Base-by-base conservation (phyloP, 164 flowering plant genomes). In the Nymphaea thermarum region DNA sequence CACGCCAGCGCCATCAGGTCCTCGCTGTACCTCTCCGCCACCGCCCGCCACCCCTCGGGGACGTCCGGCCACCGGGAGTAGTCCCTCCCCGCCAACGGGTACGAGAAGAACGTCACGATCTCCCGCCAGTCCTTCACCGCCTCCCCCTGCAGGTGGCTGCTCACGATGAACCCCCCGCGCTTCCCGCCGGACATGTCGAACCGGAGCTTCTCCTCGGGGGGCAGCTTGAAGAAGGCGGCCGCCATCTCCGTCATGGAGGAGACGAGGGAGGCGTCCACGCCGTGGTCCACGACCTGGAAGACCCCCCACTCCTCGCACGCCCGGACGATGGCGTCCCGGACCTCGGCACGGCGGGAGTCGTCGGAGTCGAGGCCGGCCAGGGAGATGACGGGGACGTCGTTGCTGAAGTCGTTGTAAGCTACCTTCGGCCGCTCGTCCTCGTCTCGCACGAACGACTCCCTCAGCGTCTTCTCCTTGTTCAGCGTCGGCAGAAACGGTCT, bases 261-360 rank as follows among this genome's bases (percentile, higher is more conserved):
- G 4, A 90, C 60, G 7, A 88, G 81, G n/a, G 43, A 66, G 2
- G 77, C 5, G 25, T 88, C 94, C 15, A 90, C 81, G 4, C 96
- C 92, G 68, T 90, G 96, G 68, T 90, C 92, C 6, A 88, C 80
- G 10, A 90, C 84, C 71, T 90, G 96, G 71, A 90, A 88, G n/a
- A 90, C 62, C 7, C 96, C 96, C 96, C 96, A 90, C 18, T 86
- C 84, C 76, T 90, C 92, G 66, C 96, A 90, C 0, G 94, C 92
- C 65, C 79, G 84, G 1, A 85, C 90, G 18, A 90, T 85, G 64
- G 81, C 80, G 77, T 71, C 44, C 68, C 90, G 79, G 2, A 88
- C 83, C 68, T 80, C 83, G 2, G 76, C 71, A 45, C 91, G 76
- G 44, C 78, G 68, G 2, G 74, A 88, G 2, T 70, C 82, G 4